Base-by-base conservation (phyloP, 2,329 filamentous ascomycete species). In the Xylariaceae sp. region DNA sequence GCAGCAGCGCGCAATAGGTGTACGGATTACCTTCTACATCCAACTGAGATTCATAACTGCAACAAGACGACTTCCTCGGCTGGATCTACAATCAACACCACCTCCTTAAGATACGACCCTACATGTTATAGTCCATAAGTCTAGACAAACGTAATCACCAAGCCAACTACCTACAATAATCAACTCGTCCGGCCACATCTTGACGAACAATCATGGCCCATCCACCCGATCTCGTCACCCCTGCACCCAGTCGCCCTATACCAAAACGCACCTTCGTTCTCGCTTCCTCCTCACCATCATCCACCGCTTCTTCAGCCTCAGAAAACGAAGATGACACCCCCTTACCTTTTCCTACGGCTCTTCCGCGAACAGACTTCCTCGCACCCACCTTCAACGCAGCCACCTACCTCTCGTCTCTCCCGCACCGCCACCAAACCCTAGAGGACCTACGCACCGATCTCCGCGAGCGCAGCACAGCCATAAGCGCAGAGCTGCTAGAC, bases 381-480 rank as follows among this genome's bases (percentile, higher is more conserved):
- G 77, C 83, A 1, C 81, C 85, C 2, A 75, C 85, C 65, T 99
- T 99, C 74, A 85, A 90, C 63, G 88, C 95, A 0, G 84, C 89
- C 1, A 78, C 78, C 1, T 99, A 97, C 73, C 87, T 99, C 51
- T 92, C 75, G 6, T 88, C 89, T 1, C 82, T 96, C 1, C 85
- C 86, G 17, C 87, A 94, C 71, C 88, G 94, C 1, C 94, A 99
- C 73, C 94, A 99, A 74, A 97, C 93, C 0, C 89, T 99, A 52
- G 92, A 96, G 72, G 94, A 99, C 73, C 80, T 99, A 37, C 90
- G 93, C 42, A 78, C 87, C 4, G 95, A 99, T 70, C 80, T 99
- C 13, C 87, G 92, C 50, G 85, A 92, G 60, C 83, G 95, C 55
- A 90, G 87, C 66, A 84, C 89, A 66, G 82, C 88, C 17, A 87